Base-by-base conservation (phyloP, 164 flowering plant species). In the Buxus sempervirens region DNA sequence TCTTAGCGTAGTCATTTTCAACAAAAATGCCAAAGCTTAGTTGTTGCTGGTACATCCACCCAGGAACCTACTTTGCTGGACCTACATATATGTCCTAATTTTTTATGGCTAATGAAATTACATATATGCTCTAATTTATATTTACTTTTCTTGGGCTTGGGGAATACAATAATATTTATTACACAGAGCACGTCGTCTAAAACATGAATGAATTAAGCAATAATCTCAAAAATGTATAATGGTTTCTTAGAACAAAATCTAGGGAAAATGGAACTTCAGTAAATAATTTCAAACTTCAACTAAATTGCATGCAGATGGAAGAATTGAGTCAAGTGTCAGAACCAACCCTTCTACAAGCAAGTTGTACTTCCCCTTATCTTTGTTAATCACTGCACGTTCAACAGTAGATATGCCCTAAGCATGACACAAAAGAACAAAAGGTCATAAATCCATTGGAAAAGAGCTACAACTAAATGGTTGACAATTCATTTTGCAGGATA, bases 261-360 rank as follows among this genome's bases (percentile, higher is more conserved):
- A 58, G 32, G 27, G 10, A 9, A 58, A 58, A 32, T 20, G 51
- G 25, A 59, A 51, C 49, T 16, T 38, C 55, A 36, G 18, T 58
- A n/a, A n/a, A 41, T 42, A 2, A 70, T n/a, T 57, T 26, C 55
- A 7, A 53, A n/a, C 22, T 24, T 55, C 61, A 57, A 42, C 58
- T 9, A 18, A 18, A 65, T 60, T 38, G 28, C 54, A 9, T 15
- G 21, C 21, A 41, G 54, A 59, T 21, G 68, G 6, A 21, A 27
- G 51, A 23, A 53, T 49, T 38, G 22, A 22, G 19, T 16, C 16
- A 51, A 38, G 41, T 32, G 51, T 20, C 12, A 32, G 21, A 58
- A 82, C 93, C 79, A 61, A 96, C 99, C 99, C 99, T 82, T 96
- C 99, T 9, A 88, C 93, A 22, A 89, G 71, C 78, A 95, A 78